Conservation (phyloP, 2,329 filamentous ascomycete species). For the Calonectria multiphialidica region DNA sequence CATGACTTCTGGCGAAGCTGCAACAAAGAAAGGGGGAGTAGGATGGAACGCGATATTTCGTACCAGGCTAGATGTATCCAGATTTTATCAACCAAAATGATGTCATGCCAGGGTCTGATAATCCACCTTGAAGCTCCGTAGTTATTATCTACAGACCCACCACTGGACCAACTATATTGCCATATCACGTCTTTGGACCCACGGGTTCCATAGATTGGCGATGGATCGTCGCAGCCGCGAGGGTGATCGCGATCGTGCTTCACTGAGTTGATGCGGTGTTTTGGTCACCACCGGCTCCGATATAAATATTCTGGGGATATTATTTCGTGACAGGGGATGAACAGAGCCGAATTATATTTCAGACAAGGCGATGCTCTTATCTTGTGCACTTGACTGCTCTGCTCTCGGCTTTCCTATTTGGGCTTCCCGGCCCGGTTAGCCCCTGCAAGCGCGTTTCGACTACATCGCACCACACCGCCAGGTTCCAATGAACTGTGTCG, state of each 20-base stretch:
- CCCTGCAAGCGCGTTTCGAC: constrained; percentile 7
- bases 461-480: constrained; percentile 8
- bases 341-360: background rate
- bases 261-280: background rate
- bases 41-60: background rate
- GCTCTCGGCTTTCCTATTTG: background rate
- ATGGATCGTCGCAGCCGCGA: background rate
- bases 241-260: background rate
- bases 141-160: constrained; percentile 2
- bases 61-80: background rate
- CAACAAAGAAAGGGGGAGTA: background rate
- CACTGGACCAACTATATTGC: constrained; percentile 2
- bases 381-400: background rate
- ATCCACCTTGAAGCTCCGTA: background rate
- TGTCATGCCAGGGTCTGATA: background rate
- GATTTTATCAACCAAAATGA: background rate
- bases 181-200: constrained; percentile 2
- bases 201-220: constrained; percentile 12
- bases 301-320: background rate
- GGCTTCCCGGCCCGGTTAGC: background rate
- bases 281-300: background rate
- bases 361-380: background rate
- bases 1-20: background rate
- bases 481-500: background rate
- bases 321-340: background rate